Evolutionary conservation across 2,329 filamentous ascomycete genomes (phyloP).

Genomic region (Fusarium sp.): DNA sequence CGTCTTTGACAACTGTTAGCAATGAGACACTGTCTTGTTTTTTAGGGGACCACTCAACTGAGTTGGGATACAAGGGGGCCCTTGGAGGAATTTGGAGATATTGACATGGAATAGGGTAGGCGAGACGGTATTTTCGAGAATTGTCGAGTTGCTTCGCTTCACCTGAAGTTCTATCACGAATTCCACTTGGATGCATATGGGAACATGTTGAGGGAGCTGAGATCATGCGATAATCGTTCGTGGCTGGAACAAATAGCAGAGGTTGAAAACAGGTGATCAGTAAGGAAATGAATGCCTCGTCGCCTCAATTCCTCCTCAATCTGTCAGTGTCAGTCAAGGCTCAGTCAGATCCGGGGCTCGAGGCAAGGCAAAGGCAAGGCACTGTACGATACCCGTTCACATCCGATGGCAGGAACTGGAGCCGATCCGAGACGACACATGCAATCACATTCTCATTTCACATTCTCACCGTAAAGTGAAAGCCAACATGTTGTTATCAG

Average conservation of each 20-base stretch:
- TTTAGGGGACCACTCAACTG: conserved; percentile 11
- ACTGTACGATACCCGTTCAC: conserved; percentile 27
- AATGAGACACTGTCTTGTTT: conserved; percentile 38
- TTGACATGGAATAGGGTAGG: conserved; percentile 38
- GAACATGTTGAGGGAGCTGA: conserved; percentile 12
- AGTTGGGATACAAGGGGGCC: conserved; percentile 17
- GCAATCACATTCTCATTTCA: conserved; percentile 11
- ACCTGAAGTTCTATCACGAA: conserved; percentile 4
- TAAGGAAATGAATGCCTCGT: not conserved
- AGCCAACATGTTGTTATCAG: conserved; percentile 15
- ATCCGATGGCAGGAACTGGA: conserved; percentile 25
- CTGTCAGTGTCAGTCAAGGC: not conserved
- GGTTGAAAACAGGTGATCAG: conserved; percentile 12
- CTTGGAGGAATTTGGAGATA: conserved; percentile 13
- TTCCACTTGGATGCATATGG: conserved; percentile 5
- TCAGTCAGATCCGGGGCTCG: conserved; percentile 10
- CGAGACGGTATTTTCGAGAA: conserved; percentile 1
- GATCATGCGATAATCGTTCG: conserved; percentile 21
- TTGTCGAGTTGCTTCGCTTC: not conserved
- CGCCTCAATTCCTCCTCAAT: conserved; percentile 7
- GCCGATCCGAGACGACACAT: not conserved
- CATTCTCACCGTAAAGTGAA: conserved; percentile 25
- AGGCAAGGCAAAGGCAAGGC: conserved; percentile 4
- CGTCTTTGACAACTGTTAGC: conserved; percentile 41
- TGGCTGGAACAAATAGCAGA: conserved; percentile 11